Conservation (phyloP, 371 early-diverging fungal species). For the Saksenaea oblongispora region DNA sequence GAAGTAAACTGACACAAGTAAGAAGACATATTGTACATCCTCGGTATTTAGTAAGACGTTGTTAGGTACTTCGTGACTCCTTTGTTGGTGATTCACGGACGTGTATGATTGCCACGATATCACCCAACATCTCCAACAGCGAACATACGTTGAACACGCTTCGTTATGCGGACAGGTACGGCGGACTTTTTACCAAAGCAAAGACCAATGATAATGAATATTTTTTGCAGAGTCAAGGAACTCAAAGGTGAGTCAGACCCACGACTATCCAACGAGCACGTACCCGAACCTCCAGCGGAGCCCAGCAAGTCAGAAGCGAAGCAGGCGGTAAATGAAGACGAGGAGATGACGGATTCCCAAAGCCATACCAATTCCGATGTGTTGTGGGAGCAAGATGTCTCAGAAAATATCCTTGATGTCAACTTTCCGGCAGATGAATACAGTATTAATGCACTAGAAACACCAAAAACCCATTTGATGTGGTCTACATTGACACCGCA, state of each 20-base stretch:
- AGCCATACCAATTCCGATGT: constrained; percentile 21
- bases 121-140: constrained; percentile 87
- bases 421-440: constrained; percentile 36
- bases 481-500: constrained; percentile 16
- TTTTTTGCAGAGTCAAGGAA: constrained; percentile 36
- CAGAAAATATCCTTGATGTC: constrained; percentile 44
- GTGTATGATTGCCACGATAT: constrained; percentile 97
- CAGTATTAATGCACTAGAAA: constrained; percentile 27
- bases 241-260: constrained; percentile 46
- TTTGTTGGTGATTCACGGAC: constrained; percentile 96
- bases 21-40: neutral
- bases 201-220: neutral
- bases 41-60: neutral
- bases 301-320: neutral
- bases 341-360: constrained; percentile 1
- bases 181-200: constrained; percentile 26
- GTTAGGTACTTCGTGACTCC: constrained; percentile 90
- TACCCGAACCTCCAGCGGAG: neutral
- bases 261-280: constrained; percentile 13
- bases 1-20: constrained; percentile 96
- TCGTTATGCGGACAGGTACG: constrained; percentile 92
- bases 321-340: neutral
- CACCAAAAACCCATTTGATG: constrained; percentile 33
- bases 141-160: constrained; percentile 99
- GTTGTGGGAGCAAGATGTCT: constrained; percentile 32